Conservation (phyloP, 176 grass and related monocot genomes). For the Raddia guianensis region DNA sequence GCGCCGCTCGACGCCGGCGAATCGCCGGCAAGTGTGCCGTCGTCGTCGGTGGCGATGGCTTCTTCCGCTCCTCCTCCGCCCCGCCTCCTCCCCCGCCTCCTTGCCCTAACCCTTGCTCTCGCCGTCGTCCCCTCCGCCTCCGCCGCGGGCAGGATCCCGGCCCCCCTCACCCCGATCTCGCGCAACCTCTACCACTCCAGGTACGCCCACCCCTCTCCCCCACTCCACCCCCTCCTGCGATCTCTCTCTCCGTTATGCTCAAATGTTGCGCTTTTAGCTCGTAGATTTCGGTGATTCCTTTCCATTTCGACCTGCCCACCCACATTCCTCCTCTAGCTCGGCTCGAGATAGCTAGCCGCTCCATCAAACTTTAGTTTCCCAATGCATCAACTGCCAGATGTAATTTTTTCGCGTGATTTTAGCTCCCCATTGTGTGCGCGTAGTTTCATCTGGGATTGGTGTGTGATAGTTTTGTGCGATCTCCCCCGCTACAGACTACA, state of each 20-base stretch:
- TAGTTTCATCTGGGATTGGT: conserved; percentile 27
- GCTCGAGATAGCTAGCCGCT: neutral
- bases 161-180: conserved; percentile 54
- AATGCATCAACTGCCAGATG: neutral
- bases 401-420: neutral
- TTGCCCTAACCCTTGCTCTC: conserved; percentile 25
- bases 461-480: neutral
- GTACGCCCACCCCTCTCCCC: conserved; percentile 10
- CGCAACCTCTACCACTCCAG: conserved; percentile 84
- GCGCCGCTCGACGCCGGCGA: conserved; percentile 28
- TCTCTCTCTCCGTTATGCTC: too few relatives aligned
- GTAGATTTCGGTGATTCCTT: neutral
- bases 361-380: too few relatives aligned
- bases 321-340: neutral
- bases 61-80: neutral
- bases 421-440: neutral
- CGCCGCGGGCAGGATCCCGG: conserved; percentile 33
- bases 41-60: conserved; percentile 33
- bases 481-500: neutral
- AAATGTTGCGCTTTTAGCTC: neutral
- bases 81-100: neutral
- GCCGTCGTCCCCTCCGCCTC: neutral
- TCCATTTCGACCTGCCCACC: neutral
- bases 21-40: conserved; percentile 17
- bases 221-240: neutral